Base-by-base conservation (phyloP, 2,329 filamentous ascomycete genomes). In the Didymella pomorum region DNA sequence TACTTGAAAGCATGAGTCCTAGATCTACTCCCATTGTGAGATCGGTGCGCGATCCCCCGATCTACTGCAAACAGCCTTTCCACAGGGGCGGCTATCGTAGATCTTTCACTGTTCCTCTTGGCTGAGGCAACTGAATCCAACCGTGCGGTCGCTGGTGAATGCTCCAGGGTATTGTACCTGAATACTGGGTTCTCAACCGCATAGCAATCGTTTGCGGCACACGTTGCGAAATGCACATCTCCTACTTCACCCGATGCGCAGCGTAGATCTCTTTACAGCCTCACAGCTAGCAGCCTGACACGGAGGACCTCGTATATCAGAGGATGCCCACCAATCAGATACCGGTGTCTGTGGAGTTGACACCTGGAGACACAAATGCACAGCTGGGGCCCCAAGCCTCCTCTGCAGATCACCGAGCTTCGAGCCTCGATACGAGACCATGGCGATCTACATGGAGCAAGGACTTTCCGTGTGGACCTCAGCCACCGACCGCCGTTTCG, bases 181-280 rank as follows among this genome's bases (percentile, higher is more conserved):
- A n/a, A n/a, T n/a, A n/a, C n/a, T n/a, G n/a, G n/a, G n/a, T n/a
- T n/a, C n/a, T n/a, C n/a, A n/a, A 21, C 50, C 20, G 46, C 28
- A 31, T 45, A 53, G 56, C 44, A 39, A 49, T 53, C 44, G 39
- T 58, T 58, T 58, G 55, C 55, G 20, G 48, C 26, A 26, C n/a
- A 7, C 9, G 21, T 16, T 18, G 31, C 25, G 46, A 56, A 29
- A 26, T n/a, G 11, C 9, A 11, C 7, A 16, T 7, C 2, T 23
- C 52, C 52, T 44, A 45, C 2, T 56, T 37, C 23, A 47, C 44
- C 37, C 29, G 52, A 35, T 20, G 14, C 21, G 35, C 43, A 39
- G 20, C 42, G 50, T 20, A 58, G 50, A 58, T 53, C 56, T 11
- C 39, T 49, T 50, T 44, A 49, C 49, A 49, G 49, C 50, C 45